Percentiles rank a stretch among this genome's conserved stretches.
phyloP scores from a whole-genome alignment of 139 green algal genomes.

The Tetradesmus obliquus region DNA sequence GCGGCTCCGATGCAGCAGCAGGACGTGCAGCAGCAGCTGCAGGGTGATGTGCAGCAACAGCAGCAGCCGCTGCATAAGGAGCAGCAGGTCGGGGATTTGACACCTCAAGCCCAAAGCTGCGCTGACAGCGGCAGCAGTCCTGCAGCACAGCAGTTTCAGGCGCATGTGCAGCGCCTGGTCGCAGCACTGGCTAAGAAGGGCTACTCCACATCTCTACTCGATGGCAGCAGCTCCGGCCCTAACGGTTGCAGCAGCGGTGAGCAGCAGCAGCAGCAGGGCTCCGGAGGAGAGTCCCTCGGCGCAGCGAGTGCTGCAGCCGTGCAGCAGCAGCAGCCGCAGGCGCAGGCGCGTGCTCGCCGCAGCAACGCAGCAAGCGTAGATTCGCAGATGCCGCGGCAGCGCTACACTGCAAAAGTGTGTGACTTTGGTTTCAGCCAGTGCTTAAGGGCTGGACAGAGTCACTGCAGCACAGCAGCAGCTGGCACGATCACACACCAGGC shows the following conservation, averaged over 20 bases:
- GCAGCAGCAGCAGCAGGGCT: neutral
- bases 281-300: neutral
- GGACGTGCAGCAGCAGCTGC: neutral
- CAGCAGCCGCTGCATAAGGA: neutral
- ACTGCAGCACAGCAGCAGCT: slow-evolving; percentile 3
- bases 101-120: neutral
- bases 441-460: slow-evolving; percentile 18
- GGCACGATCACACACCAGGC: slow-evolving; percentile 44
- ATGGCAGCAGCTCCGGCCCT: neutral
- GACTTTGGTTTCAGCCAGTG: slow-evolving; percentile 48
- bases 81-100: neutral
- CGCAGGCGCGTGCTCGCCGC: neutral
- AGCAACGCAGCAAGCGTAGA: neutral
- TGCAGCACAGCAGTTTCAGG: neutral
- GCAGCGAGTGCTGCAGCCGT: neutral
- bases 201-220: neutral
- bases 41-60: neutral
- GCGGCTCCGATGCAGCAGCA: neutral
- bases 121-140: neutral
- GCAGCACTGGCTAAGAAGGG: slow-evolving; percentile 15
- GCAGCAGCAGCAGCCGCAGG: neutral
- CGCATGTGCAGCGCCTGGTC: slow-evolving; percentile 32
- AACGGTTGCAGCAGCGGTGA: neutral
- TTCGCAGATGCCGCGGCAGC: neutral
- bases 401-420: slow-evolving; percentile 33